phyloP scores from a whole-genome alignment of 169 alveolate genomes.

The Cryptosporidium viatorum region DNA sequence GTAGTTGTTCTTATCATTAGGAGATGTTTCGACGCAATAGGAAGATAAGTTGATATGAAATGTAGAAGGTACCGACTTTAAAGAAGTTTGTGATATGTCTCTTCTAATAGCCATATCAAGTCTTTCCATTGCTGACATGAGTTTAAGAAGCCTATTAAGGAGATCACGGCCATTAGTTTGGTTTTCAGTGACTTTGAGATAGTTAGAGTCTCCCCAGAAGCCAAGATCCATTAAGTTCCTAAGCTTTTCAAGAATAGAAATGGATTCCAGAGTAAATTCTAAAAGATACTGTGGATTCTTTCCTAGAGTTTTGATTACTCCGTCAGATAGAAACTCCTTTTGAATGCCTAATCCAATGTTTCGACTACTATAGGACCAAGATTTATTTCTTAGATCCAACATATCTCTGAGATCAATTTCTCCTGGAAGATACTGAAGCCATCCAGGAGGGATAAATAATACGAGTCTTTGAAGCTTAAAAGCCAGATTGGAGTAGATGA shows the following conservation, averaged over 20 bases:
- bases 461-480: conserved; percentile 60
- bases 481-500: conserved; percentile 55
- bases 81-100: conserved; percentile 16
- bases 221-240: conserved; percentile 20
- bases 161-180: conserved; percentile 1
- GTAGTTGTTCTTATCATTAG: neutral
- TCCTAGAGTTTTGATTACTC: conserved; percentile 11
- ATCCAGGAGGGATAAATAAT: conserved; percentile 64
- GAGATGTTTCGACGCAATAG: neutral
- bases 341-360: neutral
- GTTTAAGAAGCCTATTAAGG: conserved; percentile 23
- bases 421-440: conserved; percentile 70
- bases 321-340: neutral
- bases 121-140: conserved; percentile 66
- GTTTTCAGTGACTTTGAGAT: conserved; percentile 3
- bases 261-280: conserved; percentile 43
- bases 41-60: conserved; percentile 23
- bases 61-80: conserved; percentile 17
- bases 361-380: conserved; percentile 17
- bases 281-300: conserved; percentile 31
- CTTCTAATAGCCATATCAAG: conserved; percentile 49
- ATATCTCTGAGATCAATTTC: conserved; percentile 57
- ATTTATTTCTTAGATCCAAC: conserved; percentile 23
- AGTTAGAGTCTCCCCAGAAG: conserved; percentile 49
- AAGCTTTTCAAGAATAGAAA: conserved; percentile 31